Base-by-base conservation (phyloP, 2,329 filamentous ascomycete genomes). In the Botryotinia calthae region DNA sequence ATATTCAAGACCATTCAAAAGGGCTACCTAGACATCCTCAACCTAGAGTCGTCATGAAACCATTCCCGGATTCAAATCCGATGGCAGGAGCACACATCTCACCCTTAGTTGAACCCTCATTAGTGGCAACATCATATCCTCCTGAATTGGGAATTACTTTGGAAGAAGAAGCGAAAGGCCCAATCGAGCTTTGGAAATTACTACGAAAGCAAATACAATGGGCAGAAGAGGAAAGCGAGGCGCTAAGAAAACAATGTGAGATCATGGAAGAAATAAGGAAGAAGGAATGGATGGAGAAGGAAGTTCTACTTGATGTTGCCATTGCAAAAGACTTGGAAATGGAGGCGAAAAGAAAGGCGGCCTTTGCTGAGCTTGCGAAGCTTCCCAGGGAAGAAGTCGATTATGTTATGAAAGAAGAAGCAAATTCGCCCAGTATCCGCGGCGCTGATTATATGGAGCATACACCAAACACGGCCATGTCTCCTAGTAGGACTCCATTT, bases 271-370 rank as follows among this genome's bases (percentile, higher is more conserved):
- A 88, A 51, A 79, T 86, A 20, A 90, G 91, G 81, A 88, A 88
- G 80, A 86, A 89, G 75, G 92, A 94, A 80, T 96, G 93, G 93
- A 84, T 89, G 22, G 89, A 93, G 82, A 95, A 95, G 82, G 93
- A 96, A 82, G 86, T 93, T 44, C 82, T 95, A 28, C 82, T 96
- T n/a, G 88, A 93, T 73, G 93, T 94, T 79, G 86, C 91, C 46
- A 86, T 93, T 77, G 82, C 86, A 78, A 86, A 84, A 78, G 93
- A 95, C 80, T 85, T 88, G 48, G 89, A 90, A 80, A 90, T 90
- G 83, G 88, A 90, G 77, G 84, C 86, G 72, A 84, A 89, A 70
- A 86, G 88, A 58, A 83, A 86, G 77, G 85, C 85, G 7, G 87
- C 90, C 8, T 82, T 90, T 34, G 83, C 83, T 2, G 85, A 84